These are phyloP conservation scores for Vigna reflexopilosa DNA, from an alignment of 306 rosid genomes.

Conservation along the genomic window DNA sequence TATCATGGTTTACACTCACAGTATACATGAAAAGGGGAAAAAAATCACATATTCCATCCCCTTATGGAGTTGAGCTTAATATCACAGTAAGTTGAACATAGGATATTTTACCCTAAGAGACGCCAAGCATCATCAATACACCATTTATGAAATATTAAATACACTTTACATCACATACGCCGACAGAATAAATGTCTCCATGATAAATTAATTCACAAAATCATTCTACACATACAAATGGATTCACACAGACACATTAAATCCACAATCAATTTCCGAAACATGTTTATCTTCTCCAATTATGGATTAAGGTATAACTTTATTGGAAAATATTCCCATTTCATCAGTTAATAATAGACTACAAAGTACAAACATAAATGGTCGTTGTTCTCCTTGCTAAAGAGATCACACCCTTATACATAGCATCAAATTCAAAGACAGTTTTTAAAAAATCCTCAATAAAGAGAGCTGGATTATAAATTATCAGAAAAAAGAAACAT, in stretches of 20 bases:
- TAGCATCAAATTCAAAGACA: not conserved
- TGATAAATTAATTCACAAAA: conserved; percentile 16
- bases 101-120: not conserved
- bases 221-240: not conserved
- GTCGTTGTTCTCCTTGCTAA: not conserved
- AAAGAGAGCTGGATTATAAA: not conserved
- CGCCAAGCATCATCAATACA: conserved; percentile 13
- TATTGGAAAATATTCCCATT: conserved; percentile 1
- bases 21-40: too few species aligned
- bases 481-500: not conserved
- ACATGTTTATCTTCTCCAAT: conserved; percentile 12
- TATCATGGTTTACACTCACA: too few species aligned
- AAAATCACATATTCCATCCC: too few species aligned
- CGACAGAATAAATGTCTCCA: conserved; percentile 4
- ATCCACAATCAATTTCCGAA: conserved; percentile 16
- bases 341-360: not conserved
- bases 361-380: not conserved
- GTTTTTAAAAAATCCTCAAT: not conserved
- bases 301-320: not conserved
- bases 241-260: not conserved
- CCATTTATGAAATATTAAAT: not conserved
- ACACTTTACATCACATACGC: conserved; percentile 1
- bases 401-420: not conserved
- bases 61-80: too few species aligned
- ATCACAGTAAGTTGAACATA: too few species aligned